Base-by-base conservation (phyloP, 495 filamentous ascomycete species). In the Penicillium paxilli region DNA sequence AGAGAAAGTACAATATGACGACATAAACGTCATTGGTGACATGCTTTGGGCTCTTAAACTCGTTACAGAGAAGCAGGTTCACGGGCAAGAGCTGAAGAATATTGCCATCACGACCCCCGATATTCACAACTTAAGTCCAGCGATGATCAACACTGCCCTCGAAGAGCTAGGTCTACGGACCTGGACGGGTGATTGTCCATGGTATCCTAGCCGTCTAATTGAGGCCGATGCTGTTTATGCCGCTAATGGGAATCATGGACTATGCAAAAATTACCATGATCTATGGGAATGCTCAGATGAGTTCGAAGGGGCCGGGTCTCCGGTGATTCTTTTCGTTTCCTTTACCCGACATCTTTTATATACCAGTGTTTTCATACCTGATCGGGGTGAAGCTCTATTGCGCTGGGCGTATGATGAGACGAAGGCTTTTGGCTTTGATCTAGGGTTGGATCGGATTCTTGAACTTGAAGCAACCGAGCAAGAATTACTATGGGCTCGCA, bases 221-320 rank as follows among this genome's bases (percentile, higher is more conserved):
- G 51, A 59, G 37, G 51, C 41, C 26, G 47, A 59, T 51, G 52
- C 51, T 54, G 47, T 55, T 19, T 59, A 54, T 48, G 51, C 33
- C 14, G 52, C 47, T 21, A 50, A 35, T 28, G 47, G 51, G n/a
- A n/a, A n/a, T 20, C 51, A 41, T 25, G 51, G 49, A 30, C 41
- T 59, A n/a, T 54, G 51, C 42, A 28, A 22, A 40, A 45, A 47
- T 19, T 52, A 55, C 25, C 42, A 45, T 17, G 47, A 59, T 59
- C 40, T 47, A 8, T 60, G 28, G 42, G 11, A 55, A n/a, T 60
- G 52, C 30, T 12, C 4, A 21, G 30, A 44, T 9, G 52, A 55
- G 37, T 51, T 60, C 52, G 44, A 30, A 12, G 11, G 19, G 3
- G 16, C 14, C 14, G 1, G 37, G 5, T 12, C 4, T 26, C 7